Evolutionary conservation across 2,329 filamentous ascomycete genomes (phyloP).

Genomic region (Akanthomyces dipterigenus): DNA sequence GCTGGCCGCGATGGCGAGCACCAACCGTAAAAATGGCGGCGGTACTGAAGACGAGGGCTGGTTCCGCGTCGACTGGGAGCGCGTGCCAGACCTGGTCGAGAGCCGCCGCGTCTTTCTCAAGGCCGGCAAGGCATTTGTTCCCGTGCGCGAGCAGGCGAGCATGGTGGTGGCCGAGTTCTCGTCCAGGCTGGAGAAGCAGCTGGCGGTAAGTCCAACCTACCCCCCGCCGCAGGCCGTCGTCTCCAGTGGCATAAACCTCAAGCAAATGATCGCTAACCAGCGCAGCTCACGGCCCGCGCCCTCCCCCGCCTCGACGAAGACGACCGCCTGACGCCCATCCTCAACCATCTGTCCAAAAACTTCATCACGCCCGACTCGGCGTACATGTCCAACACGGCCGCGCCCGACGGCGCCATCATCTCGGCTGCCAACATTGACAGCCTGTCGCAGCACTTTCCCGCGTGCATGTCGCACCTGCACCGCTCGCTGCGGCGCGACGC

Average conservation of each 20-base stretch:
- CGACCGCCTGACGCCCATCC: constrained; percentile 68
- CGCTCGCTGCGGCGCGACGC: constrained; percentile 76
- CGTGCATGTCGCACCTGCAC: constrained; percentile 93
- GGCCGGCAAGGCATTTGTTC: constrained; percentile 84
- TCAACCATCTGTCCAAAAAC: constrained; percentile 81
- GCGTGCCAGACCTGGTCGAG: constrained; percentile 86
- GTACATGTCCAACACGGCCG: constrained; percentile 58
- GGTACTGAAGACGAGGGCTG: constrained; percentile 69
- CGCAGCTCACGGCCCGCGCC: constrained; percentile 76
- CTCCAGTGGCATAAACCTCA: background rate
- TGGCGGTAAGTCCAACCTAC: constrained; percentile 56
- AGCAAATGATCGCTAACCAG: constrained; percentile 1
- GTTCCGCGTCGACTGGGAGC: constrained; percentile 96
- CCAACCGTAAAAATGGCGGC: constrained; percentile 16
- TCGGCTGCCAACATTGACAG: constrained; percentile 72
- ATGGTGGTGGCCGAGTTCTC: constrained; percentile 88
- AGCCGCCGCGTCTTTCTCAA: constrained; percentile 67
- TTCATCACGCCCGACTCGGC: constrained; percentile 86
- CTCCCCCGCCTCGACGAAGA: constrained; percentile 93
- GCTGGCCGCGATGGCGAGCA: constrained; percentile 44
- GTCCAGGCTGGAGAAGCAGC: constrained; percentile 66
- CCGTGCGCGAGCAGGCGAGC: constrained; percentile 75
- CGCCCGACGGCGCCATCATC: constrained; percentile 65
- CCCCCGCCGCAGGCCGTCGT: background rate
- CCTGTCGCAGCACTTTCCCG: constrained; percentile 74